Base-by-base conservation (phyloP, 1,139 yeast species). In the Candida sojae region DNA sequence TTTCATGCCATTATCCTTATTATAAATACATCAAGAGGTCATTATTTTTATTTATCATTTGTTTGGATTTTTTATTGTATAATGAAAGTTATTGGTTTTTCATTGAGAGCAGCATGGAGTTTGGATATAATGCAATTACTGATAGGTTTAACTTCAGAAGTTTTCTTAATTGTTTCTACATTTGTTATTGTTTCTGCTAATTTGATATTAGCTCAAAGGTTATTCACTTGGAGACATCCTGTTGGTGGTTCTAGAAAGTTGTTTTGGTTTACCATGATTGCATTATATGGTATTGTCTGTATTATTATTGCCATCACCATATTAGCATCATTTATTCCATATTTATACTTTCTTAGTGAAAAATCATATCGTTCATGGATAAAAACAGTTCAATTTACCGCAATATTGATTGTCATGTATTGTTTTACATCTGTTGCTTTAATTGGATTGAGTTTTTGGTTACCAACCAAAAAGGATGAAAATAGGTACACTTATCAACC, bases 221-320 rank as follows among this genome's bases (percentile, higher is more conserved):
- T 73, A 35, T 73, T 73, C 54, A 71, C 77, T 3, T 73, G 78
- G 78, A 64, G 79, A 59, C 79, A 73, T 58, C 79, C 79, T 11
- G 78, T 72, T 5, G 78, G 78, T 48, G 79, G 79, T 50, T 67
- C 73, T 26, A 56, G 77, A 43, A 58, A 53, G 42, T 56, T 72
- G 39, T 73, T 73, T 53, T 71, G 73, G 68, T 50, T 60, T 44
- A 52, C 63, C 43, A 73, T 73, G 78, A 57, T 64, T 42, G 50
- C 50, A 1, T 57, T 68, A 48, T 73, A 73, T 53, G 53, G 49
- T 2, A 52, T 70, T 23, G 77, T 73, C 31, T 47, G 54, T 4
- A 57, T 64, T 10, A 60, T 73, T 38, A 59, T 73, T 40, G 68
- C 57, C 13, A 57, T 71, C 50, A 68, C 76, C 6, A 61, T 73